Conservation (phyloP, 2,329 filamentous ascomycete genomes). For the Hypoxylon sp. region DNA sequence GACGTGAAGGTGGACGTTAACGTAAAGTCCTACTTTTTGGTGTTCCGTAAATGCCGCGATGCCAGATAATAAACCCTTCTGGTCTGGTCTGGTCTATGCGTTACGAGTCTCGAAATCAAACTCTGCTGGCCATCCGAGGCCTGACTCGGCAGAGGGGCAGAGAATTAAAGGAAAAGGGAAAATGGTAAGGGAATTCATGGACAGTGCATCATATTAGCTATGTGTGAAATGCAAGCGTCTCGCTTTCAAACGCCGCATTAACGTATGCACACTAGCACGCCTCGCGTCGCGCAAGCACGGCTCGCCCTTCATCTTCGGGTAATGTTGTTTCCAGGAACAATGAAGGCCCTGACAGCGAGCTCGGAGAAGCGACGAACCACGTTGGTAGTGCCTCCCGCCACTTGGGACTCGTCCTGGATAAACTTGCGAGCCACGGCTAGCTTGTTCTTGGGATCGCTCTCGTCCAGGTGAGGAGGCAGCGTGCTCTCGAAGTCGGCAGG, state of each 20-base stretch:
- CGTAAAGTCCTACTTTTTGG: conserved; percentile 27
- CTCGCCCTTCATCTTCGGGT: conserved; percentile 31
- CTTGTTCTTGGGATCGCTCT: conserved; percentile 71
- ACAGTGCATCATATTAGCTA: neutral
- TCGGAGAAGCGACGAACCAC: conserved; percentile 75
- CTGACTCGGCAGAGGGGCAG: neutral
- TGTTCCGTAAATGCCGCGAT: conserved; percentile 30
- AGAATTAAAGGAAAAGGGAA: neutral
- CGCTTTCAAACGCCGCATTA: conserved; percentile 14
- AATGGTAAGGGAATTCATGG: neutral
- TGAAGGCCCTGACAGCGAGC: conserved; percentile 68
- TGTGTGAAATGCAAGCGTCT: neutral
- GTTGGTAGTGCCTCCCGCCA: conserved; percentile 74
- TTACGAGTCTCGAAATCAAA: conserved; percentile 2
- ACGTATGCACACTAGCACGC: conserved; percentile 26
- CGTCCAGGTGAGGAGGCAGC: conserved; percentile 67
- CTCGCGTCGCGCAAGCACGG: neutral
- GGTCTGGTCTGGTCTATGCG: conserved; percentile 11
- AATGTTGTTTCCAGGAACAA: conserved; percentile 61
- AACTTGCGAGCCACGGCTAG: conserved; percentile 75
- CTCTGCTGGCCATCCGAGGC: neutral
- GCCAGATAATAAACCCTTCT: conserved; percentile 15
- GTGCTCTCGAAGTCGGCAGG: conserved; percentile 65
- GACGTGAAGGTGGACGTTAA: conserved; percentile 16
- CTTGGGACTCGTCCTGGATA: conserved; percentile 69